Evolutionary conservation across 176 grass and related monocot genomes (phyloP), one percentile per base, ranked within the genome.

Genomic region (Tuctoria greenei): DNA sequence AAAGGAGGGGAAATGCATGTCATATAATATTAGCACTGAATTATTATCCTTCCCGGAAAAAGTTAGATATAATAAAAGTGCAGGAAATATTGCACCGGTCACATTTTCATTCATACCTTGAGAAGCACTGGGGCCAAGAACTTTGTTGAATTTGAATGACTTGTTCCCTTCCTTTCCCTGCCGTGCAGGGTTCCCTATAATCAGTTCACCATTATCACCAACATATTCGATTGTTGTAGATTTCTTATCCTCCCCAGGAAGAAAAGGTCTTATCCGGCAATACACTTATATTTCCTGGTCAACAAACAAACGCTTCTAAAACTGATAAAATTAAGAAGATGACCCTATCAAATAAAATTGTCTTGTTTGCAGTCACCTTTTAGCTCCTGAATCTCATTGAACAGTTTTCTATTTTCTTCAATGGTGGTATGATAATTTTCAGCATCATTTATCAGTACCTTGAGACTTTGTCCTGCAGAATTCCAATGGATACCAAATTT

Each of bases 201-300:
- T 17, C 69, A 97, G 81, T 37, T 97, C 84, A 12, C 91, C 86
- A 37, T 93, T 82, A 40, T 92, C 86, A 38, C 84, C 82, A 79
- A 88, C 68, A 79, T 81, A 71, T 54, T 92, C 79, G 69, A 89
- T 73, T 69, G 39, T 63, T 34, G 71, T 86, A 50, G 64, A 86
- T 56, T 79, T 90, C 67, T 78, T 61, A 74, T 93, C 88, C 76
- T 98, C 88, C 56, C 69, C 79, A 45, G 79, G 62, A 84, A 92
- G 91, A 89, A 86, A 93, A 55, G 95, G 91, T 35, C 86, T 98
- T 93, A 93, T 92, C 27, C 95, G 82, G 69, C 95, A 97, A 75
- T 82, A 86, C 43, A 98, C 95, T 90, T 81, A 93, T 98, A 76
- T 98, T 98, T 79, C 95, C 95, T 97, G 81, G 50, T 51, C 10